Evolutionary conservation across 805 yeast genomes (phyloP), one percentile per base, ranked within the genome.

Genomic region (Wickerhamiella lipophila): DNA sequence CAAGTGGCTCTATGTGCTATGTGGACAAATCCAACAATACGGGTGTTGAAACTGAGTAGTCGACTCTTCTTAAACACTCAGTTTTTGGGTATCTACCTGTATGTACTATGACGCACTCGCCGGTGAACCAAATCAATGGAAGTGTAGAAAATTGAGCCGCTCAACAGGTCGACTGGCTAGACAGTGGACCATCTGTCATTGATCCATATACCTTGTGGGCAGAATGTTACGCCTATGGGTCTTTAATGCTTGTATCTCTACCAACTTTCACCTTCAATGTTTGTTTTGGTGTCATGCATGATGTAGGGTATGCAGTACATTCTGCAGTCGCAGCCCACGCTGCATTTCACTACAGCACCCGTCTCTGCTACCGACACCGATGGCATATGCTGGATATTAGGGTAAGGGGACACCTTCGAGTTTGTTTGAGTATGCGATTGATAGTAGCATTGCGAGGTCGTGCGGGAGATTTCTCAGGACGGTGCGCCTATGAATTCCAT

Each of bases 361-460:
- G 43, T 40, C 43, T 40, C 43, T 40, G 23, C 43, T 40, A 40
- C 43, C 43, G 43, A 40, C 43, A 40, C 43, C 43, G 43, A 40
- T 25, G 43, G 30, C 19, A 40, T 18, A 16, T 12, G 9, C 26
- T 19, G 43, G 30, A 19, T 15, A 8, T 9, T 40, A 25, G 43
- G 43, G 43, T 16, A 40, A 25, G 43, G 43, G 30, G 30, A 27
- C 11, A 29, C 18, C 19, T 32, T 16, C 13, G 38, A 32, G n/a
- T 32, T 9, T 18, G 11, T 32, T 32, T 32, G 38, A 32, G 15
- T 15, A 19, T 15, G 21, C 19, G 18, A 29, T 32, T 32, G 38
- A 32, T 32, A 32, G n/a, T 19, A 15, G 38, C 6, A 32, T 32
- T 32, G 5, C 6, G 6, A 13, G n/a, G 6, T 29, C n/a, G 13